Evolutionary conservation across 495 filamentous ascomycete genomes (phyloP).

Genomic region (Hypoxylon fuscum): DNA sequence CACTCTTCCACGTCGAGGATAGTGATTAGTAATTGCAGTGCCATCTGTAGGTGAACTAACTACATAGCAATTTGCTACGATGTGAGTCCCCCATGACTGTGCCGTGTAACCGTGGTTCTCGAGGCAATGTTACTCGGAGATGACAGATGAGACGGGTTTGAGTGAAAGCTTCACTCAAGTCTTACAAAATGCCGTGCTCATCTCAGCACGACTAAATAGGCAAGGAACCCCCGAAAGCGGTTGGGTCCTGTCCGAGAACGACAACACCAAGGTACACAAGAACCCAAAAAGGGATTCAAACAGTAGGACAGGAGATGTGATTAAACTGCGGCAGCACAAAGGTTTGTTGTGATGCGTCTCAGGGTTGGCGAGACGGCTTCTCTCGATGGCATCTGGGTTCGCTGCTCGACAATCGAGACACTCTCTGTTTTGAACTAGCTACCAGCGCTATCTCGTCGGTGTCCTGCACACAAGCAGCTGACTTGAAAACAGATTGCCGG

Average conservation of each 20-base stretch:
- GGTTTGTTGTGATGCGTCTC: constrained; percentile 40
- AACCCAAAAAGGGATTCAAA: constrained; percentile 30
- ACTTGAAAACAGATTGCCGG: constrained; percentile 5
- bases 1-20: background rate
- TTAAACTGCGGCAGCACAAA: constrained; percentile 39
- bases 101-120: constrained; percentile 29
- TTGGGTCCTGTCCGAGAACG: constrained; percentile 39
- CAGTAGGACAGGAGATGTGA: constrained; percentile 39
- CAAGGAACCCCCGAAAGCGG: constrained; percentile 33
- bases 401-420: constrained; percentile 32
- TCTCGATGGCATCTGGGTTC: constrained; percentile 20
- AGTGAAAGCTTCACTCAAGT: constrained; percentile 29
- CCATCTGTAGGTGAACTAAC: background rate
- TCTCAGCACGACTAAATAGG: constrained; percentile 36
- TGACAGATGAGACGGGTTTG: constrained; percentile 38
- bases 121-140: constrained; percentile 38
- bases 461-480: constrained; percentile 6
- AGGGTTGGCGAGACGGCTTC: constrained; percentile 32
- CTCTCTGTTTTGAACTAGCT: constrained; percentile 24
- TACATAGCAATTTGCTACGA: constrained; percentile 11
- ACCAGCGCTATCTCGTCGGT: constrained; percentile 3
- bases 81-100: constrained; percentile 26
- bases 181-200: constrained; percentile 32
- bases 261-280: constrained; percentile 30
- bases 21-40: background rate